These are phyloP conservation scores for Botrytis fabae DNA, from an alignment of 2,329 filamentous ascomycete genomes.

Conservation along the genomic window DNA sequence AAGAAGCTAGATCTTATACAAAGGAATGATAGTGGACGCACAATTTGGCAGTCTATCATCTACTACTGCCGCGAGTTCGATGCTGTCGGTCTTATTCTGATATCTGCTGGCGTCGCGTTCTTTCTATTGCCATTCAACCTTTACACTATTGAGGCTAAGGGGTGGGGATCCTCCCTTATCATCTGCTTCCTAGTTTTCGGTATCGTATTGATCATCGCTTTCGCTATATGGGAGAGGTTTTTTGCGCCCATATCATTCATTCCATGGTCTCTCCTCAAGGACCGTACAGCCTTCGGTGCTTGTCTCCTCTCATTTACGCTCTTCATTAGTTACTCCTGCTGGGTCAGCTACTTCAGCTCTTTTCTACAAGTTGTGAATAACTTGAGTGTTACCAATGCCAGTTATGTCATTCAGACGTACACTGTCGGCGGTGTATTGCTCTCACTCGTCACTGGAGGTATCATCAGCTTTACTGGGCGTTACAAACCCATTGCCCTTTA, in stretches of 20 bases:
- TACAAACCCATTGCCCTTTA: not conserved
- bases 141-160: not conserved
- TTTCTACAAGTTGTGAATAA: not conserved
- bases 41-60: not conserved
- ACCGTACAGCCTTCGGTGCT: not conserved
- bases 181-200: not conserved
- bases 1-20: not conserved
- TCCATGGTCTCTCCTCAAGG: not conserved
- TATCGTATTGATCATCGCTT: not conserved
- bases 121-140: not conserved
- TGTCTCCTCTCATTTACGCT: not conserved
- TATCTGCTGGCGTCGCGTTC: not conserved
- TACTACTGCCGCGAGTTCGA: not conserved
- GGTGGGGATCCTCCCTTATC: not conserved
- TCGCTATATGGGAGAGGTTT: not conserved
- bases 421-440: not conserved
- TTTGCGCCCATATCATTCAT: not conserved
- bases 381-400: not conserved
- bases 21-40: not conserved
- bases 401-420: not conserved
- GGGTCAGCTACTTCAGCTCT: not conserved
- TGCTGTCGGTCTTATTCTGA: not conserved
- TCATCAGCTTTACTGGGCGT: not conserved
- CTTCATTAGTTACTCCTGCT: not conserved
- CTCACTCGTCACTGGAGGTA: not conserved